These are phyloP conservation scores for Ceriops zippeliana DNA, from an alignment of 345 rosid species.

Conservation along the genomic window DNA sequence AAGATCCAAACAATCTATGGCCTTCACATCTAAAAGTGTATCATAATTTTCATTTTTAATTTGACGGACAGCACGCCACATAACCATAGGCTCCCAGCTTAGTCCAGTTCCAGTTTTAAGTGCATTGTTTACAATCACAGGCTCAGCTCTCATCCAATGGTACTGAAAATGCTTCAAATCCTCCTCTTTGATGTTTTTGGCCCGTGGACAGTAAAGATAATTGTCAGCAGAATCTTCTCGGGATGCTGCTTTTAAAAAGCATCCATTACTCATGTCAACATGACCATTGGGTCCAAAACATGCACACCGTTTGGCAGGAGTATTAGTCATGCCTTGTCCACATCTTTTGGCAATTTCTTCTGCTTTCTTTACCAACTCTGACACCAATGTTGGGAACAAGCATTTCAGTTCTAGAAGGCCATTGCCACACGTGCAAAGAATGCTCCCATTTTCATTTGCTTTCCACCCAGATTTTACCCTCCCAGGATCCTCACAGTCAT, in stretches of 20 bases:
- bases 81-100: slow-evolving; percentile 86
- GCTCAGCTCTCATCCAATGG: slow-evolving; percentile 77
- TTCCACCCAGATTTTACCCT: slow-evolving; percentile 36
- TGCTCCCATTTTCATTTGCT: slow-evolving; percentile 45
- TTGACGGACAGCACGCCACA: slow-evolving; percentile 72
- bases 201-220: slow-evolving; percentile 51
- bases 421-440: slow-evolving; percentile 55
- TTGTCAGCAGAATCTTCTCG: slow-evolving; percentile 47
- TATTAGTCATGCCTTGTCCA: slow-evolving; percentile 1
- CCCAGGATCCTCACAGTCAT: slow-evolving; percentile 4
- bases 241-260: slow-evolving; percentile 50
- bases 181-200: slow-evolving; percentile 31
- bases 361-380: slow-evolving; percentile 40
- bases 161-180: slow-evolving; percentile 57
- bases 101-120: slow-evolving; percentile 55
- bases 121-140: slow-evolving; percentile 53
- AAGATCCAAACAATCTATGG: slow-evolving; percentile 60
- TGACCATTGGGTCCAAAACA: slow-evolving; percentile 40
- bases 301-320: slow-evolving; percentile 26
- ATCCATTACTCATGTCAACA: slow-evolving; percentile 22
- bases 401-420: slow-evolving; percentile 38
- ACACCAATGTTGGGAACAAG: slow-evolving; percentile 35
- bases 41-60: slow-evolving; percentile 30
- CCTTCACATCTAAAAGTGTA: slow-evolving; percentile 38
- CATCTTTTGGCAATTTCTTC: slow-evolving; percentile 15